These are phyloP conservation scores for Geum urbanum DNA, from an alignment of 306 rosid species.

Conservation along the genomic window DNA sequence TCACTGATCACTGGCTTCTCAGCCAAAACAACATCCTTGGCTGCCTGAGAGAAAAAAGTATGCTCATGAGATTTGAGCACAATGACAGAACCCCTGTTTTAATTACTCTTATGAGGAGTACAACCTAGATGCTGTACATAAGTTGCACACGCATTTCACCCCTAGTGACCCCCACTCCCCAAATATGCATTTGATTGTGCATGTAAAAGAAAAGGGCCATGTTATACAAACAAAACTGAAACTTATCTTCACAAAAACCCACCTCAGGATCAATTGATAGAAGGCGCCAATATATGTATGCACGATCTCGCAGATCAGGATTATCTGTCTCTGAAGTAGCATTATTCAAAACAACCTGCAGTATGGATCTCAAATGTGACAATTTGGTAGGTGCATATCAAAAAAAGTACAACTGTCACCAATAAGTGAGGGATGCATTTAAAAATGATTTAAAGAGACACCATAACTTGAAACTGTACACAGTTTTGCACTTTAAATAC, in stretches of 20 bases:
- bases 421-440: not conserved
- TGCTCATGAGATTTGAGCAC: constrained; percentile 28
- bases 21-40: constrained; percentile 98
- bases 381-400: constrained; percentile 11
- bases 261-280: constrained; percentile 99
- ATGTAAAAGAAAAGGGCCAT: not conserved
- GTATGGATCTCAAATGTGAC: constrained; percentile 26
- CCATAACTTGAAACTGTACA: not conserved
- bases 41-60: constrained; percentile 65
- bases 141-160: not conserved
- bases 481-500: not conserved
- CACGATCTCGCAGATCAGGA: constrained; percentile 98
- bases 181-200: not conserved
- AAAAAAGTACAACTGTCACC: constrained; percentile 4
- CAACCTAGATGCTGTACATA: not conserved
- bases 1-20: constrained; percentile 97
- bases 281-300: constrained; percentile 99
- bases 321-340: constrained; percentile 98
- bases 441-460: not conserved
- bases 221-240: constrained; percentile 7
- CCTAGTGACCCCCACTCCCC: not conserved
- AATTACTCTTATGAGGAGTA: not conserved
- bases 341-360: constrained; percentile 93
- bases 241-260: constrained; percentile 16
- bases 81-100: not conserved